Evolutionary conservation across 257 asterid species (phyloP), one percentile per base, ranked within the genome.

Genomic region (Voacanga thouarsii): DNA sequence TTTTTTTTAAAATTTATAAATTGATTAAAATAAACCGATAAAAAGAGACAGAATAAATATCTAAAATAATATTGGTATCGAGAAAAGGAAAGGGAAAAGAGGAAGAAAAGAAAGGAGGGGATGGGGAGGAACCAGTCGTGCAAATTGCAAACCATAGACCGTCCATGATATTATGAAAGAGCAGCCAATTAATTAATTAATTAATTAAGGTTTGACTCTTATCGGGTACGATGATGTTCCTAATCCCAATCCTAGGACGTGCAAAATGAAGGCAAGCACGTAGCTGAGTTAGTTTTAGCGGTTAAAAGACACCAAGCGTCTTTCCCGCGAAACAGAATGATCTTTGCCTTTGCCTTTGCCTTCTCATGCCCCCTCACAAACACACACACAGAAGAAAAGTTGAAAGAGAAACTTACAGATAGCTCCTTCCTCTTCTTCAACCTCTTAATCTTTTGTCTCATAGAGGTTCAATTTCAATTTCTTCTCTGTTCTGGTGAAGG

Each of bases 301-400:
- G 86, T 85, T 70, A 64, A 80, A 77, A 53, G 44, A 19, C 33
- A 39, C 66, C 15, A 61, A 70, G 81, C 88, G 83, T 47, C 50
- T 78, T 80, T 82, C 76, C 80, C 81, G 88, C 84, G 70, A 80
- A 81, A 80, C 81, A 74, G 79, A 83, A 82, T 71, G 44, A 79
- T 77, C 82, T 45, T 75, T 76, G 72, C 63, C 75, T 69, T 71
- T 33, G 66, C 33, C 57, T 61, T 28, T 74, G 12, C 55, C 33
- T 21, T 41, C 51, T 45, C 61, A 56, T 50, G 70, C 78, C 45
- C 75, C 78, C 67, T 69, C 26, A 49, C 41, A n/a, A n/a, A n/a
- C n/a, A 39, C 71, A 43, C 55, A 74, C 72, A 70, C 37, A 21
- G 78, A 56, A 64, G 75, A 26, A 69, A 56, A 74, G 73, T 68